Evolutionary conservation across 2,329 filamentous ascomycete species (phyloP).

Genomic region (Exophiala viscosa): DNA sequence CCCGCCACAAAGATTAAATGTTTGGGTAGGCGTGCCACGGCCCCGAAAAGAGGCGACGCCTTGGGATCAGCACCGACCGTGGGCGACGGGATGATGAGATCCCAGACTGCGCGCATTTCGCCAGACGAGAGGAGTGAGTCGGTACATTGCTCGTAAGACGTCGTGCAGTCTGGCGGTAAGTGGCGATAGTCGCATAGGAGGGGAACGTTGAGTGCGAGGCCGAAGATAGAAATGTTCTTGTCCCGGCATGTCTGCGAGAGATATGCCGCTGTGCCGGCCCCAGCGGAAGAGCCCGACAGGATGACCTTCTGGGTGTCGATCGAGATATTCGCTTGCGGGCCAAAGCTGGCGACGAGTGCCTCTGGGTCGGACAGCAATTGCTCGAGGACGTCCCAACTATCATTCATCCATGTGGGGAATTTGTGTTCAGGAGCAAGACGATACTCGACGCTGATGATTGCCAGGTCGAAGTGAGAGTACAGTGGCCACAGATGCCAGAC

Average conservation of each 20-base stretch:
- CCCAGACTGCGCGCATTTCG: slow-evolving; percentile 9
- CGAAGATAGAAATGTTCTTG: slow-evolving; percentile 1
- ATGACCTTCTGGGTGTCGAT: slow-evolving; percentile 40
- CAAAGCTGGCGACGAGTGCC: neutral
- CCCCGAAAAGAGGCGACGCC: slow-evolving; percentile 5
- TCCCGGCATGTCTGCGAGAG: slow-evolving; percentile 32
- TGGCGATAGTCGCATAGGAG: slow-evolving; percentile 10
- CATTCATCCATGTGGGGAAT: slow-evolving; percentile 28
- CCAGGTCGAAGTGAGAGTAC: slow-evolving; percentile 7
- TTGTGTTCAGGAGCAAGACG: slow-evolving; percentile 30
- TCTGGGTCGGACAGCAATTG: slow-evolving; percentile 20
- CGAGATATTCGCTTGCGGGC: neutral
- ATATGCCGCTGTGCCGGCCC: slow-evolving; percentile 39
- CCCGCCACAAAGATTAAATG: slow-evolving; percentile 51
- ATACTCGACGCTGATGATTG: slow-evolving; percentile 31
- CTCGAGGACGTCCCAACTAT: slow-evolving; percentile 22
- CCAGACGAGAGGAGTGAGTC: neutral
- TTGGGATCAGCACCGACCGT: neutral
- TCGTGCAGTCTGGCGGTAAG: neutral
- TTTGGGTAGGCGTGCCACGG: slow-evolving; percentile 36
- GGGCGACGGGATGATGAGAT: slow-evolving; percentile 4
- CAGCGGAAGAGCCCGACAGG: slow-evolving; percentile 47
- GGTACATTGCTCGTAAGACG: neutral
- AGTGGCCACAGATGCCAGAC: slow-evolving; percentile 15
- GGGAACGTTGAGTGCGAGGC: slow-evolving; percentile 8